Conservation (phyloP, 306 rosid species). For the Alnus rubra region DNA sequence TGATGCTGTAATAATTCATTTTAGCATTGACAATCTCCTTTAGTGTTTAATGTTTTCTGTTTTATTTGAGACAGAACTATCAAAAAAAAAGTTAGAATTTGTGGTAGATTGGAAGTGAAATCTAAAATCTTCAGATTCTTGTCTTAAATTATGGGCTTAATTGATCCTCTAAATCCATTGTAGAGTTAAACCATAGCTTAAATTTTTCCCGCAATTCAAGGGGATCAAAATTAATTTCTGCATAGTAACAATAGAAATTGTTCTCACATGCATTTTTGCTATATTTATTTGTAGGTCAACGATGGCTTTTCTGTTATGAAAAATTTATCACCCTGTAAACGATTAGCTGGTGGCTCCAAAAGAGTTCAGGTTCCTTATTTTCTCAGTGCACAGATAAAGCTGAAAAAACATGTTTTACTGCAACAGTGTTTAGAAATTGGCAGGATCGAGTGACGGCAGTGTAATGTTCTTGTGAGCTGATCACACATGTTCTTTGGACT, state of each 20-base stretch:
- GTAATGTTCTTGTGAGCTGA: conserved; percentile 65
- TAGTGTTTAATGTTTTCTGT: too few species aligned
- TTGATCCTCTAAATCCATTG: too few species aligned
- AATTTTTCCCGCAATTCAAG: neutral
- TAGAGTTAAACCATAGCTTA: neutral
- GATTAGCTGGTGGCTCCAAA: conserved; percentile 88
- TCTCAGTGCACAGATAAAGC: conserved; percentile 53
- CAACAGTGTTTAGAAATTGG: neutral
- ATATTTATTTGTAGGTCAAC: conserved; percentile 52
- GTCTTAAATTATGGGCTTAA: neutral
- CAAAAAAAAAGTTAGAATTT: neutral
- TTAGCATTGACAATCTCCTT: neutral
- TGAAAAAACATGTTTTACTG: conserved; percentile 4
- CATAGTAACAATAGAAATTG: too few species aligned
- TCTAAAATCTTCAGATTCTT: neutral
- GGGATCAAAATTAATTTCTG: too few species aligned
- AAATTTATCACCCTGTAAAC: conserved; percentile 62
- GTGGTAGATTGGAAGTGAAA: neutral
- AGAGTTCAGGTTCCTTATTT: conserved; percentile 75
- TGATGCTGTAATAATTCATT: neutral
- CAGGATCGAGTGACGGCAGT: conserved; percentile 48
- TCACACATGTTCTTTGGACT: neutral
- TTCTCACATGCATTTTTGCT: neutral
- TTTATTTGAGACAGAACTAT: neutral
- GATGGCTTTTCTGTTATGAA: conserved; percentile 39